Conservation (phyloP, 2,329 filamentous ascomycete genomes). For the Clathrospora elynae region DNA sequence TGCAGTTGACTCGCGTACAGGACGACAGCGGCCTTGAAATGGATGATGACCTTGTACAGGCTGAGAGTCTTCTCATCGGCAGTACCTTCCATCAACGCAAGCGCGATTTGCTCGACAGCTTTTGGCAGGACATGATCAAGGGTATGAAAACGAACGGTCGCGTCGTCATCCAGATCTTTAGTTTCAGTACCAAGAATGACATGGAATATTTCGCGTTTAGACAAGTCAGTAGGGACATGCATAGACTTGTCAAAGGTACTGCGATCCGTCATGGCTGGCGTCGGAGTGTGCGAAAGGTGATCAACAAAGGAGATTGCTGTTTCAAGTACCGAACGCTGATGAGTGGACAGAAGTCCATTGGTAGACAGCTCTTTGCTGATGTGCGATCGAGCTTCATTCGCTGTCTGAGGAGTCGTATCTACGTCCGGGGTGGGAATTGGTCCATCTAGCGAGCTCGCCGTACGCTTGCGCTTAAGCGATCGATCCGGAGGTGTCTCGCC, state of each 20-base stretch:
- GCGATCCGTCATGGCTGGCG: constrained; percentile 27
- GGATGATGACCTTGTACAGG: constrained; percentile 40
- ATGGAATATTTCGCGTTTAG: constrained; percentile 33
- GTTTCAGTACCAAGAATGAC: constrained; percentile 34
- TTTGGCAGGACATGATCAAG: constrained; percentile 40
- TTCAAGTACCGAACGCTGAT: constrained; percentile 40
- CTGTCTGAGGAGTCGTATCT: constrained; percentile 26
- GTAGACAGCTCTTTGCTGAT: constrained; percentile 40
- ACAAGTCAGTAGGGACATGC: constrained; percentile 32
- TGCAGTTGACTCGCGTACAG: constrained; percentile 33
- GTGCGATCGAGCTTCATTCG: constrained; percentile 31
- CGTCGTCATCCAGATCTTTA: constrained; percentile 15
- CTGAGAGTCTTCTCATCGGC: constrained; percentile 37
- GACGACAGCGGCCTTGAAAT: constrained; percentile 37
- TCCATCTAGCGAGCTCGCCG: constrained; percentile 20
- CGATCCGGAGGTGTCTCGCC: constrained; percentile 16
- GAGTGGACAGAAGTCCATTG: constrained; percentile 30
- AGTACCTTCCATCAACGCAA: constrained; percentile 36
- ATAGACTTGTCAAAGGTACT: constrained; percentile 33
- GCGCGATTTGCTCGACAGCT: constrained; percentile 37
- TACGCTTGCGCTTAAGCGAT: constrained; percentile 29
- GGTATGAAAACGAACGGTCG: constrained; percentile 29
- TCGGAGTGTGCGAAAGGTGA: constrained; percentile 33
- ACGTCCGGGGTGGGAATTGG: constrained; percentile 17
- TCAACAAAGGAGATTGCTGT: constrained; percentile 40